phyloP scores from a whole-genome alignment of 345 rosid genomes.

The Clausena lansium region DNA sequence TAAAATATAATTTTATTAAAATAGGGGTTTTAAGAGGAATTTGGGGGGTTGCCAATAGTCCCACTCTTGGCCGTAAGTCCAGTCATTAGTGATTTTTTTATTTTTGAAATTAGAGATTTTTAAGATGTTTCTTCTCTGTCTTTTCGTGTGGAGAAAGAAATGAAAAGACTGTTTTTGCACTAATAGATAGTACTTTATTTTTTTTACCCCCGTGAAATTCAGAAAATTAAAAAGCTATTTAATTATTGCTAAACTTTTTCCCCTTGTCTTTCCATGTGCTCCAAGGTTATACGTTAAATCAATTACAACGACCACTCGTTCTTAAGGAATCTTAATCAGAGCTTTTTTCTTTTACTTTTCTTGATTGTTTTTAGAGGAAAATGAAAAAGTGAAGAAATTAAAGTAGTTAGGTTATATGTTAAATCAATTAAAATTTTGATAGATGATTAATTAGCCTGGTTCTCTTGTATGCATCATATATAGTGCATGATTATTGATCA shows the following conservation, averaged over 20 bases:
- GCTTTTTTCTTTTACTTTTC: background rate
- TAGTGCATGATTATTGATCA: background rate
- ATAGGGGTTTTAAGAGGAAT: no score
- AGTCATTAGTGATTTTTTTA: background rate
- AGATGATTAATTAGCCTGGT: background rate
- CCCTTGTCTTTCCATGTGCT: conserved; percentile 32
- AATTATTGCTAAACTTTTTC: conserved; percentile 16
- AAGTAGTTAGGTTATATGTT: conserved; percentile 13
- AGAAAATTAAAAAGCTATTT: background rate
- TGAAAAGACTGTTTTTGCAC: background rate
- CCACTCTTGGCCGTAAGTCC: background rate
- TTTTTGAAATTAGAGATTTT: conserved; percentile 20
- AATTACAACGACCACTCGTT: conserved; percentile 13
- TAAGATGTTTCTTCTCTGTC: background rate
- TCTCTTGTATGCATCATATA: background rate
- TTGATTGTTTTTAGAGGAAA: background rate
- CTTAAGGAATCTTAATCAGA: conserved; percentile 30
- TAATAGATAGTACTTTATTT: background rate
- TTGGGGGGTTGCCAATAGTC: no score
- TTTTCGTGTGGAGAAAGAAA: background rate
- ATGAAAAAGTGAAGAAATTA: background rate
- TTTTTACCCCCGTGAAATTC: background rate
- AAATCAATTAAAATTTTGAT: conserved; percentile 9
- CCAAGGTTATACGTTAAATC: background rate
- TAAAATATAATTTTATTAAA: no score